Conservation (phyloP, 2,329 filamentous ascomycete species). For the Pseudocercospora vitis region DNA sequence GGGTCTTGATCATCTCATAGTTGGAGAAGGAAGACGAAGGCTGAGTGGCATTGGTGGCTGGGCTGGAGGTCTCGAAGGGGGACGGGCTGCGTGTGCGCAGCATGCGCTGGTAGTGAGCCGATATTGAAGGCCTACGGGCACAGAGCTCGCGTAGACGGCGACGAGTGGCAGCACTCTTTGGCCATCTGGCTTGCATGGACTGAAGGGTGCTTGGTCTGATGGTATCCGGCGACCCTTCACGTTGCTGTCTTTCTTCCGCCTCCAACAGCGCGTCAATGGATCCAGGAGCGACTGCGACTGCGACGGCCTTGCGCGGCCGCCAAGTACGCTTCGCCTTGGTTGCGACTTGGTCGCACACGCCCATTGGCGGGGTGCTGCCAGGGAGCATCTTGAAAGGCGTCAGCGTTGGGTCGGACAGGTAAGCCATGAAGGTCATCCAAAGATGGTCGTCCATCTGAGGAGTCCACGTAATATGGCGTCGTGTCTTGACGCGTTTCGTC, state of each 20-base stretch:
- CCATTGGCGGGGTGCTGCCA: conserved; percentile 62
- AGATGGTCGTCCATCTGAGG: conserved; percentile 65
- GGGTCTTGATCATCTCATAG: conserved; percentile 52
- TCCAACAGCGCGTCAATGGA: conserved; percentile 31
- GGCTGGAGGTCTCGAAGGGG: conserved; percentile 49
- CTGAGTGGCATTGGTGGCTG: conserved; percentile 33
- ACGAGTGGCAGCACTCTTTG: conserved; percentile 59
- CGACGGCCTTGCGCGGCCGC: conserved; percentile 46
- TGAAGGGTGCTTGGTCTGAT: conserved; percentile 41
- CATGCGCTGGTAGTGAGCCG: conserved; percentile 64
- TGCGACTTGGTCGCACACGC: conserved; percentile 63
- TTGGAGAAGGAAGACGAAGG: conserved; percentile 45
- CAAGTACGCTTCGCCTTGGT: conserved; percentile 62
- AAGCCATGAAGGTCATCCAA: conserved; percentile 65
- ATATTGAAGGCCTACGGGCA: conserved; percentile 61
- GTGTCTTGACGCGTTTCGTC: conserved; percentile 47
- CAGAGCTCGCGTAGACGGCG: conserved; percentile 60
- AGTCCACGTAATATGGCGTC: conserved; percentile 53
- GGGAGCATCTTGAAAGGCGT: conserved; percentile 68
- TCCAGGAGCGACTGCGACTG: conserved; percentile 29
- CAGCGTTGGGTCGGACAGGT: conserved; percentile 64
- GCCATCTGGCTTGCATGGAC: conserved; percentile 50
- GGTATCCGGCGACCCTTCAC: conserved; percentile 46
- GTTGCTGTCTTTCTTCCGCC: conserved; percentile 25
- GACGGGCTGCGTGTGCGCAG: conserved; percentile 62